Percentiles rank a stretch among this genome's conserved stretches.
Conservation (phyloP, 768 basidiomycete genomes). For the Serendipita sp. region DNA sequence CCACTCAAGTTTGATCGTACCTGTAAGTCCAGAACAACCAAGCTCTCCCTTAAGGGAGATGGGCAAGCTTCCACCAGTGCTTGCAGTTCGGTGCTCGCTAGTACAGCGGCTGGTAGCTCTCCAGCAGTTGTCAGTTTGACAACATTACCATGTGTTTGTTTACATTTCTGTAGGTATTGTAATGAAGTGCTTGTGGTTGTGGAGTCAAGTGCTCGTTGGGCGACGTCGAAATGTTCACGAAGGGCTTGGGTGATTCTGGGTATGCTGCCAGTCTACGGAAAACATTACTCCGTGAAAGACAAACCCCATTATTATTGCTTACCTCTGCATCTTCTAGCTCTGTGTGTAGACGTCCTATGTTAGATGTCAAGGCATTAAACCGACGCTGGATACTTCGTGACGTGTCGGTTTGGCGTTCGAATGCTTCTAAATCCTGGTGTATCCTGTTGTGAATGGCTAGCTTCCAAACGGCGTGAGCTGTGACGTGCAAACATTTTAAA, state of each 20-base stretch:
- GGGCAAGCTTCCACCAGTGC: constrained; percentile 32
- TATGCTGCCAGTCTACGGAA: constrained; percentile 47
- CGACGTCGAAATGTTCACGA: constrained; percentile 41
- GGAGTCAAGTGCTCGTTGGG: constrained; percentile 45
- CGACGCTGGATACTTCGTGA: constrained; percentile 50
- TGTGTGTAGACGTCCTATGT: constrained; percentile 35
- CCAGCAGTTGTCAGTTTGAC: constrained; percentile 35
- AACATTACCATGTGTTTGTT: constrained; percentile 29
- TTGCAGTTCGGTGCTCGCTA: constrained; percentile 27
- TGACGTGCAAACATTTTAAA: not conserved
- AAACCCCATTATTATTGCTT: not conserved
- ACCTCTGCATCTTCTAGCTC: constrained; percentile 47
- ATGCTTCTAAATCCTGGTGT: constrained; percentile 41
- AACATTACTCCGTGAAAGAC: not conserved
- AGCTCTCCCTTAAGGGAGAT: constrained; percentile 30
- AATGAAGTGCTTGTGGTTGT: constrained; percentile 33
- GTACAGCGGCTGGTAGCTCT: constrained; percentile 45
- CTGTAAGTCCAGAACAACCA: constrained; percentile 39
- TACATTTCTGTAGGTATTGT: constrained; percentile 38
- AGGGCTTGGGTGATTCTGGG: constrained; percentile 40
- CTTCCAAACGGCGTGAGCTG: constrained; percentile 21
- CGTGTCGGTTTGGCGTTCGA: constrained; percentile 44
- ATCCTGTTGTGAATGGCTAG: constrained; percentile 58
- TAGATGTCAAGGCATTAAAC: constrained; percentile 30
- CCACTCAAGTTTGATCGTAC: constrained; percentile 22